Base-by-base conservation (phyloP, 441 rosid genomes). In the Brassica balearica region DNA sequence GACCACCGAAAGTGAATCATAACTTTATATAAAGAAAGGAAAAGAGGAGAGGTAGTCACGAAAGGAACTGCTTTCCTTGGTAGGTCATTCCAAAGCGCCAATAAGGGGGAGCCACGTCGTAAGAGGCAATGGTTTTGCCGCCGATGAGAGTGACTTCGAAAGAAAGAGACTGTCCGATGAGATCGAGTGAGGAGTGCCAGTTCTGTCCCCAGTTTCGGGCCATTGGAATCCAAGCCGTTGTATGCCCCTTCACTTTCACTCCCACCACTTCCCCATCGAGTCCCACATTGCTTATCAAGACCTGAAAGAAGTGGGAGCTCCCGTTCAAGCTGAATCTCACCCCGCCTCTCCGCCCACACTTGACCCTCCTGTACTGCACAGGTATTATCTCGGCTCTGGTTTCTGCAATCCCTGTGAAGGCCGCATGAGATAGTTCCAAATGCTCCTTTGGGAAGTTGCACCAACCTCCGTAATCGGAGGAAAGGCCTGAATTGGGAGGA, bases 161-260 rank as follows among this genome's bases (percentile, higher is more conserved):
- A 63, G 98, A 90, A 17, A 93, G 83, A 75, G 94, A 94, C 80
- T 93, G 97, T 63, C 94, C 97, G 22, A 53, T 82, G 60, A 93
- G 92, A 73, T 90, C 84, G 74, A 85, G 86, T 66, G 86, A 87
- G 83, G 87, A 81, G 69, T 91, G 98, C 98, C 97, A 91, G 80
- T 81, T 88, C 80, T 93, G 97, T 64, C 98, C 97, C 98, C 98
- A 91, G 78, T 93, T 91, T 80, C 97, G 92, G 55, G 95, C 97
- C 98, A 91, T 84, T 11, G 91, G 92, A 77, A 93, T 87, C 98
- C 97, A 93, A 71, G 96, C 97, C 51, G 98, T 94, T 85, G 38
- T 89, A 60, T 93, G 87, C 27, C 97, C 98, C 85, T 94, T 94
- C 80, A 94, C 94, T 81, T 94, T 92, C 82, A 92, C 88, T 5